A percentile compares a stretch with the other conserved stretches of the same genome.
Evolutionary conservation across 441 rosid species (phyloP).

Genomic region (Lepidium campestre): DNA sequence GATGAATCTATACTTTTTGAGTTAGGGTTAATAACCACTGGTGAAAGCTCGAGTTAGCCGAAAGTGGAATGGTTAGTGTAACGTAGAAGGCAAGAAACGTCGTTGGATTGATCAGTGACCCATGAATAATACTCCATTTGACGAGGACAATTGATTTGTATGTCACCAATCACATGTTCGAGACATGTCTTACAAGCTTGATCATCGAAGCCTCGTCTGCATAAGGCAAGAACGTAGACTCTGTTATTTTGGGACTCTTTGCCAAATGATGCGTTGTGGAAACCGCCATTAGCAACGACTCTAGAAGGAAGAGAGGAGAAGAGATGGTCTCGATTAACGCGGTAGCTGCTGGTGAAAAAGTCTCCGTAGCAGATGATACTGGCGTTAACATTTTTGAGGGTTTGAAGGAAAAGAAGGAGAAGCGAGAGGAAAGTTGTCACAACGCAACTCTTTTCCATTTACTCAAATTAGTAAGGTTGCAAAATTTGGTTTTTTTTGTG

Average conservation of each 20-base stretch:
- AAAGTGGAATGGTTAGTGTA: slow-evolving; percentile 14
- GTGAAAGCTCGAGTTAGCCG: not conserved
- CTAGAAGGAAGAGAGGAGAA: slow-evolving; percentile 29
- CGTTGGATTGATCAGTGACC: not conserved
- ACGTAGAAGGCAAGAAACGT: slow-evolving; percentile 17
- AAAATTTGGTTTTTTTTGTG: not conserved
- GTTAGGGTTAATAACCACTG: not conserved
- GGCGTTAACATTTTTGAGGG: slow-evolving; percentile 6
- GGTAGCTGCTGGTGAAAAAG: not conserved
- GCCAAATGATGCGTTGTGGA: slow-evolving; percentile 28
- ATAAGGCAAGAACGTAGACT: slow-evolving; percentile 24
- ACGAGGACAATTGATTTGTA: not conserved
- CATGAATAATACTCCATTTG: slow-evolving; percentile 20
- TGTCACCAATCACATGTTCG: not conserved
- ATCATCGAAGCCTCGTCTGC: slow-evolving; percentile 12
- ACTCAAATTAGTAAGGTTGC: not conserved
- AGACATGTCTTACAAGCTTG: not conserved
- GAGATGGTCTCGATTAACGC: not conserved
- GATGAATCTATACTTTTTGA: not conserved
- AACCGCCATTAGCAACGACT: slow-evolving; percentile 14
- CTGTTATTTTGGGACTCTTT: not conserved
- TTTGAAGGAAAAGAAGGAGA: not conserved
- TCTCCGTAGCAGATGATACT: not conserved
- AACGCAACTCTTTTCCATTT: not conserved
- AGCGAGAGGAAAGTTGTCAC: not conserved